Evolutionary conservation across 176 grass and related monocot species (phyloP).

Genomic region (Eleusine indica): DNA sequence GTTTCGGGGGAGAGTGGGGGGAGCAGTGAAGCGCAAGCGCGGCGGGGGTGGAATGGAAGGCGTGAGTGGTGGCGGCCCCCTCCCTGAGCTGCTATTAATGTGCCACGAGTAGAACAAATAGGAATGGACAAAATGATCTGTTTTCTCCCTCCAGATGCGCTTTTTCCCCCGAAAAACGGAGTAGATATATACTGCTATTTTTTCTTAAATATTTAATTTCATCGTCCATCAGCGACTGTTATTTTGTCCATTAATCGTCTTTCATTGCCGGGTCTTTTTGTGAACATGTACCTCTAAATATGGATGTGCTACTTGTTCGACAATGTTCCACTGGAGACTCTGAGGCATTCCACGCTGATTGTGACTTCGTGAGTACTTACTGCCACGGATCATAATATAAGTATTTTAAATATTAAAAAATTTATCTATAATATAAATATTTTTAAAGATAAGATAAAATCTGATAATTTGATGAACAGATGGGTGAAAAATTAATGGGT

Average conservation of each 20-base stretch:
- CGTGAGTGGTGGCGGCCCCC: neutral
- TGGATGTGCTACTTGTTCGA: no score
- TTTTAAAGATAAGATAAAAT: no score
- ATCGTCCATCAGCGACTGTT: neutral
- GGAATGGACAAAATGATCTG: conserved; percentile 50
- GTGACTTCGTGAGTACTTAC: no score
- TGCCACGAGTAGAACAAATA: conserved; percentile 36
- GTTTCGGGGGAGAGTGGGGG: neutral
- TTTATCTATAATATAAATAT: no score
- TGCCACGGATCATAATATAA: no score
- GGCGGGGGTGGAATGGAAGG: neutral
- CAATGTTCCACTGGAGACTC: no score
- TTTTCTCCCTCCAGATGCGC: neutral
- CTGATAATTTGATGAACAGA: no score
- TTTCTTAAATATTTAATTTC: neutral
- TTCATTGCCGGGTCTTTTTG: neutral
- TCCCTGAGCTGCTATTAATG: conserved; percentile 35
- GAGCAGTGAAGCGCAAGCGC: neutral
- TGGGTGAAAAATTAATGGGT: no score
- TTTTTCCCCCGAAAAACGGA: neutral
- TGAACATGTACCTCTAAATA: neutral
- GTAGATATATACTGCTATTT: neutral
- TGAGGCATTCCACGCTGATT: no score
- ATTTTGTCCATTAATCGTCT: no score
- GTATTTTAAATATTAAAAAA: no score